Base-by-base conservation (phyloP, 164 flowering plant genomes). In the Tinospora cordifolia region DNA sequence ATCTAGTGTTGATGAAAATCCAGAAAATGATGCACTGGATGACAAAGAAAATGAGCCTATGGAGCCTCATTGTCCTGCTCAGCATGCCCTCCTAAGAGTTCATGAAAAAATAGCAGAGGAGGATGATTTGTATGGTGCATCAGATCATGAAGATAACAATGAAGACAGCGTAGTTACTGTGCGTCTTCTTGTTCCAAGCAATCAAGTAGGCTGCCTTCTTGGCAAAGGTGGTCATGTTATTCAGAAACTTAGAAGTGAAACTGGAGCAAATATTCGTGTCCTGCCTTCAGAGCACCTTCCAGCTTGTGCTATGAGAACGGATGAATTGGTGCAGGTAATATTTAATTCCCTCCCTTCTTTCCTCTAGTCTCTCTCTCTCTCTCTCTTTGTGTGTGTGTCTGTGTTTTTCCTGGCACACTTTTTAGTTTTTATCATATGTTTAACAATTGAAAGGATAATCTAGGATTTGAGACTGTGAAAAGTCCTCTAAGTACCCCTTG, bases 151-250 rank as follows among this genome's bases (percentile, higher is more conserved):
- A 63, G 84, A 79, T 63, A 80, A 82, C 69, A 78, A 78, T 65
- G 86, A 75, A 40, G 69, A 68, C 17, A 62, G n/a, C 66, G 71
- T 67, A 34, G 82, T 88, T 62, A 83, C 81, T 34, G 86, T 84
- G 13, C 83, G 87, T 4, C 87, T 90, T 64, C 85, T 88, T 69
- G 96, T 87, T 77, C 87, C 91, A 36, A 81, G 81, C 71, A 82
- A 76, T 79, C 81, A 82, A 83, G 88, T 88, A 36, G 92, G 96
- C n/a, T 90, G 92, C 77, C 80, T 90, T 68, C 51, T 90, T 14
- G 92, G 96, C 1, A 90, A 81, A 75, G 76, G 85, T 67, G 96
- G 96, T 39, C 84, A 83, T 75, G 83, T 87, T 21, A 86, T 88
- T 73, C 87, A 86, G 76, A 85, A 79, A 72, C 70, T 90, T 72